Percentiles rank a stretch among this genome's conserved stretches.
phyloP scores from a whole-genome alignment of 768 basidiomycete species.

The Peribolospora baueri region DNA sequence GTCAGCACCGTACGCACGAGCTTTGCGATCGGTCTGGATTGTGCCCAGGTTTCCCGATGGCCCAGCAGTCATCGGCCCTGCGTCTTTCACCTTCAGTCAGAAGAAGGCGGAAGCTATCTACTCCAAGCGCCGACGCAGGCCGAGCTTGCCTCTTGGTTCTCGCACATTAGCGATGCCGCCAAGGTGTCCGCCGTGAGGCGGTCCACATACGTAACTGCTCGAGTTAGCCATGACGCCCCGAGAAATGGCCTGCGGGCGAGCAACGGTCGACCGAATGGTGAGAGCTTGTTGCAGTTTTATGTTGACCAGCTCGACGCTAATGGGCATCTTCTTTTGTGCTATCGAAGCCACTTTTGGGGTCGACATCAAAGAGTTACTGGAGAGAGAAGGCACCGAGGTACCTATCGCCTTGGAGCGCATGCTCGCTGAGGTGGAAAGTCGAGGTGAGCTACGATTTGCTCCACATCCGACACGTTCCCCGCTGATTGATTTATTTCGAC shows the following conservation, averaged over 20 bases:
- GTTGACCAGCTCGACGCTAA: no score
- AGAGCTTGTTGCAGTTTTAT: not conserved
- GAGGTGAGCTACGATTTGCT: conserved; percentile 3
- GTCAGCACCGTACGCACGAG: not conserved
- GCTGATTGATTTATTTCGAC: not conserved
- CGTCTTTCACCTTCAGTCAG: conserved; percentile 5
- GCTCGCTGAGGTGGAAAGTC: conserved; percentile 4
- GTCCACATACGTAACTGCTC: no score
- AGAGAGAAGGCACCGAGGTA: conserved; percentile 1
- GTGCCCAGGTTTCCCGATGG: not conserved
- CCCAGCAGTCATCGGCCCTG: not conserved
- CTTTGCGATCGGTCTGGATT: not conserved
- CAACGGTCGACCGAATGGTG: conserved; percentile 6
- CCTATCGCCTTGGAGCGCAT: conserved; percentile 4
- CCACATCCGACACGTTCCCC: not conserved
- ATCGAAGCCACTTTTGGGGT: conserved; percentile 2
- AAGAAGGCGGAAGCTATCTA: conserved; percentile 5
- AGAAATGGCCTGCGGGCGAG: conserved; percentile 5
- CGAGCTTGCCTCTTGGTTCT: conserved; percentile 8
- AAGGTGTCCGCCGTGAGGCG: not conserved
- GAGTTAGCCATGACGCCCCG: no score
- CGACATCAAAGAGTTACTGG: not conserved
- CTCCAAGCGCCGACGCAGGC: conserved; percentile 8
- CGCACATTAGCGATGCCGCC: conserved; percentile 2
- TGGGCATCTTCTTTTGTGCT: no score